These are phyloP conservation scores for Ceratobasidium papillatum DNA, from an alignment of 1,284 basidiomycete genomes.

Conservation along the genomic window DNA sequence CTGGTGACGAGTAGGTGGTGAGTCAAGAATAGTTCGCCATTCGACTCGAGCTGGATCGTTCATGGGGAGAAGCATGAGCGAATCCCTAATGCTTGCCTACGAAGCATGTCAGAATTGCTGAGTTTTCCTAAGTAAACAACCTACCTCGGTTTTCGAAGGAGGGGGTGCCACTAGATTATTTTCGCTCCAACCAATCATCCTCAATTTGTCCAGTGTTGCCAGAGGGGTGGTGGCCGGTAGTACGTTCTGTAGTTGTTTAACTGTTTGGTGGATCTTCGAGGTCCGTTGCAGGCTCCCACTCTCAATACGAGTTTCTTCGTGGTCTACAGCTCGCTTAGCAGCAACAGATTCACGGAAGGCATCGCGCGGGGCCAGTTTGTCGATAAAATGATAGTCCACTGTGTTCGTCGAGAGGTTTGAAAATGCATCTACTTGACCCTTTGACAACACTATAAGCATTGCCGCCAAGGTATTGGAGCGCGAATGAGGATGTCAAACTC, in stretches of 20 bases:
- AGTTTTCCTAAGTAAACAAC: not conserved
- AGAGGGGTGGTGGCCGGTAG: not conserved
- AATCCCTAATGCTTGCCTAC: too few relatives aligned
- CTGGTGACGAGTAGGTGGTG: too few relatives aligned
- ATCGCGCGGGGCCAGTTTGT: not conserved
- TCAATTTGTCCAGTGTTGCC: not conserved
- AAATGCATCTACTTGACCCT: not conserved
- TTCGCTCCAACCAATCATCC: not conserved
- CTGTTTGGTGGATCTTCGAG: slow-evolving; percentile 6
- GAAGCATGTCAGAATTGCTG: too few relatives aligned
- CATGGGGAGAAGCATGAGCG: too few relatives aligned
- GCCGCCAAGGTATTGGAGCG: not conserved
- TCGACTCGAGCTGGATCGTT: too few relatives aligned
- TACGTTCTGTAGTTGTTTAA: not conserved
- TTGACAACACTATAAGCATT: not conserved
- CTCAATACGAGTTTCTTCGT: slow-evolving; percentile 6
- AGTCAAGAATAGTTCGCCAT: too few relatives aligned
- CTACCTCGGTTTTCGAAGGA: not conserved
- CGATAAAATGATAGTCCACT: not conserved
- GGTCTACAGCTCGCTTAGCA: slow-evolving; percentile 9
- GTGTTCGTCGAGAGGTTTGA: not conserved
- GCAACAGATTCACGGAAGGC: not conserved
- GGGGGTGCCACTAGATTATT: not conserved
- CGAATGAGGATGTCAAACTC: not conserved
- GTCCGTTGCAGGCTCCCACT: not conserved